These are phyloP conservation scores for Lathyrus aphaca DNA, from an alignment of 306 rosid species.

Conservation along the genomic window DNA sequence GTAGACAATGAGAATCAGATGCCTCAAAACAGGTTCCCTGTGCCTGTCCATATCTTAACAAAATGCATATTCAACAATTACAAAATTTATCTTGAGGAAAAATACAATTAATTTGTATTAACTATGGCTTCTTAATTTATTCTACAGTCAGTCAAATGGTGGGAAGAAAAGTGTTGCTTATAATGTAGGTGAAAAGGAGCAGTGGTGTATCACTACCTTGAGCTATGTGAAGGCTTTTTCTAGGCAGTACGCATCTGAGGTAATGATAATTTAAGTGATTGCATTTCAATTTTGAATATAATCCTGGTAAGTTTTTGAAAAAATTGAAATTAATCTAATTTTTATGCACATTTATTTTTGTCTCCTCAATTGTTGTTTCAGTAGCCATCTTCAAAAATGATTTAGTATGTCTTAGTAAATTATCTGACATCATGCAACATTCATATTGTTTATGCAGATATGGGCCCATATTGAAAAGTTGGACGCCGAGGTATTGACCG, in stretches of 20 bases:
- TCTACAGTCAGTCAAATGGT: conserved; percentile 77
- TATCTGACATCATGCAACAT: conserved; percentile 16
- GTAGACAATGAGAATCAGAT: conserved; percentile 72
- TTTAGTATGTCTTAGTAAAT: neutral
- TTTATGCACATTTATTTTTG: neutral
- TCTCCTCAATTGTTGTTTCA: conserved; percentile 2
- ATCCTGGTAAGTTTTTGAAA: neutral
- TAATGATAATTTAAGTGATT: conserved; percentile 41
- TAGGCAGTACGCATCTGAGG: conserved; percentile 98
- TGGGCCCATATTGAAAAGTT: conserved; percentile 88
- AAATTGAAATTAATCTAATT: neutral
- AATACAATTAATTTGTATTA: conserved; percentile 10
- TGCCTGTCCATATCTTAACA: conserved; percentile 4
- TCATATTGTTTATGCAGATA: conserved; percentile 58
- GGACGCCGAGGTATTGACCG: conserved; percentile 73
- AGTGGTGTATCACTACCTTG: conserved; percentile 93
- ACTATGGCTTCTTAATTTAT: conserved; percentile 25
- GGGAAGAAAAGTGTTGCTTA: conserved; percentile 54
- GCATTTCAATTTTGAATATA: conserved; percentile 28
- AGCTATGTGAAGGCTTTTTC: conserved; percentile 96
- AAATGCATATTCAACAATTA: neutral
- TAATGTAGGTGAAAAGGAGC: conserved; percentile 88
- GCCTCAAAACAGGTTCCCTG: conserved; percentile 69
- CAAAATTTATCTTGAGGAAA: conserved; percentile 7
- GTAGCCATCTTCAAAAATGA: conserved; percentile 7